Evolutionary conservation across 371 early-diverging fungal species (phyloP).

Genomic region (Encephalitozoon intestinalis): DNA sequence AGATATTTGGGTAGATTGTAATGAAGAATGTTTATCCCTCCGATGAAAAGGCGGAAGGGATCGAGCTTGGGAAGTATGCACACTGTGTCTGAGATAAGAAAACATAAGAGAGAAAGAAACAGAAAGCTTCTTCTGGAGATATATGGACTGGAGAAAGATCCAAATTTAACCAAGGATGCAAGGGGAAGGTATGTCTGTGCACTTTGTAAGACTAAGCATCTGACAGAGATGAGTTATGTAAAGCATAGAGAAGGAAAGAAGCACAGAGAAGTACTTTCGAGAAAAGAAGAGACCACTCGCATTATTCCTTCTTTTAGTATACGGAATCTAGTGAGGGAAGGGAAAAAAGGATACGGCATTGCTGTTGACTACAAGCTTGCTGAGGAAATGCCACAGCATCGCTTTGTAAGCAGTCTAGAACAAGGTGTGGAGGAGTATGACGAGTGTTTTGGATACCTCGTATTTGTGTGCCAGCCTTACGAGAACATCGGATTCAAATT

Average conservation of each 20-base stretch:
- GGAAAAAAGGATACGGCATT: neutral
- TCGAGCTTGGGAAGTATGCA: neutral
- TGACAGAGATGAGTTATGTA: constrained; percentile 10
- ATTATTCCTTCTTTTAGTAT: neutral
- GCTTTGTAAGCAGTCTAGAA: constrained; percentile 22
- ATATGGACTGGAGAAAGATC: neutral
- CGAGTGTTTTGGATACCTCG: constrained; percentile 6
- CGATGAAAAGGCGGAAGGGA: neutral
- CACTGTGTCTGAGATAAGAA: neutral
- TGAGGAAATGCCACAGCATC: neutral
- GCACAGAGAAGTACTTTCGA: neutral
- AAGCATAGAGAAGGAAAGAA: constrained; percentile 5
- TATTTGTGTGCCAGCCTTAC: neutral
- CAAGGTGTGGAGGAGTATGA: constrained; percentile 18
- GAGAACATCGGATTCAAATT: constrained; percentile 15
- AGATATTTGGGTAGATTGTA: neutral
- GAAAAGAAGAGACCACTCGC: neutral
- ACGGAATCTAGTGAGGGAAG: neutral
- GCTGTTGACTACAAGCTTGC: neutral
- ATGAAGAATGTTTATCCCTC: neutral
- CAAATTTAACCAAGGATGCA: neutral
- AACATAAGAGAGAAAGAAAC: neutral
- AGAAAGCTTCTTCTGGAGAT: neutral
- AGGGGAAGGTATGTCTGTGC: neutral
- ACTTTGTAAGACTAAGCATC: neutral